Conservation (phyloP, 768 basidiomycete species). For the Boletus rubescentipes region DNA sequence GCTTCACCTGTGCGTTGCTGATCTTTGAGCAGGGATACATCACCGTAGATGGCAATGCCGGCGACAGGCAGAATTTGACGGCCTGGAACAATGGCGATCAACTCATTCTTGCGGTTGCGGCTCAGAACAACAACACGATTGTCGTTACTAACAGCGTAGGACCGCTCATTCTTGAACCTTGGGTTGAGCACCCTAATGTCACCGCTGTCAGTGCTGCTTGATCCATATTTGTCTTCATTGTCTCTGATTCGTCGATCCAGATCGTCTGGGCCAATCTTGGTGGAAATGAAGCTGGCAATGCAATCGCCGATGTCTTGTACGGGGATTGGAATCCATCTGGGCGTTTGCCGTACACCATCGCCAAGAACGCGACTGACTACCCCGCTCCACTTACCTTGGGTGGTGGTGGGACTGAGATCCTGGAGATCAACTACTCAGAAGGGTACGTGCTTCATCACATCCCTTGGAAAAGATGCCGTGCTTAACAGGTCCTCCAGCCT, state of each 20-base stretch:
- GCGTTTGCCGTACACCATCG: constrained; percentile 72
- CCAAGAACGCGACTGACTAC: constrained; percentile 54
- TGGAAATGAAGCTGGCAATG: constrained; percentile 79
- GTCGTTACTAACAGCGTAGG: constrained; percentile 82
- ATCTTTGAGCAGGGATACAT: constrained; percentile 42
- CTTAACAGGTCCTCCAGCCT: constrained; percentile 34
- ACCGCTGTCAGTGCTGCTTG: constrained; percentile 52
- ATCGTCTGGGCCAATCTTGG: constrained; percentile 52
- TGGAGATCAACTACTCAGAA: constrained; percentile 65
- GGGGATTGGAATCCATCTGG: constrained; percentile 76
- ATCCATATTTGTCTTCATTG: constrained; percentile 14
- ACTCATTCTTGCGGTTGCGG: constrained; percentile 56
- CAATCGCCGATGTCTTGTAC: constrained; percentile 74
- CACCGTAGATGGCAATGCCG: constrained; percentile 54
- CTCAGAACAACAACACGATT: constrained; percentile 71
- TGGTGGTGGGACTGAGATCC: constrained; percentile 27
- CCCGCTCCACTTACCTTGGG: constrained; percentile 38
- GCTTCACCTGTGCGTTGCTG: not conserved
- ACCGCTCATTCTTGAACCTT: constrained; percentile 62
- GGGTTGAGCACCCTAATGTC: constrained; percentile 76
- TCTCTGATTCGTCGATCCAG: constrained; percentile 24
- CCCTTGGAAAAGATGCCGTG: not conserved
- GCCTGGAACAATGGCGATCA: constrained; percentile 38
- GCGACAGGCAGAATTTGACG: constrained; percentile 39
- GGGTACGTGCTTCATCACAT: constrained; percentile 15